phyloP scores from a whole-genome alignment of 495 filamentous ascomycete species.

The Cercophora scortea region DNA sequence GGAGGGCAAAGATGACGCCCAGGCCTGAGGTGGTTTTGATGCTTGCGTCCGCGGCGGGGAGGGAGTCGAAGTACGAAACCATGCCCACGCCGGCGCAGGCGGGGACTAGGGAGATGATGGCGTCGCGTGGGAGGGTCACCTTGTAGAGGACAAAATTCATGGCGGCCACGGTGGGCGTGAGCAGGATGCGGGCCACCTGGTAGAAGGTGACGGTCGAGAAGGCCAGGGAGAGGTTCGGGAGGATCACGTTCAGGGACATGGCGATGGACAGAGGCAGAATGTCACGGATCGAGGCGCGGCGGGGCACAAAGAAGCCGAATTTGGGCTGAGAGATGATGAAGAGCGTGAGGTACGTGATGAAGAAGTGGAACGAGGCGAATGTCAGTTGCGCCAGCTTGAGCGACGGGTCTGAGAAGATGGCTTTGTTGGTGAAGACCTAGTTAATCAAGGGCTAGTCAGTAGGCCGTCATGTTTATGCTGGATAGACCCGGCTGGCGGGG shows the following conservation, averaged over 20 bases:
- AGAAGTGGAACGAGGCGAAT: slow-evolving; percentile 68
- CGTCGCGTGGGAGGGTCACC: slow-evolving; percentile 46
- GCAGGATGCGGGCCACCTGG: slow-evolving; percentile 62
- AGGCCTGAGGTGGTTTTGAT: slow-evolving; percentile 42
- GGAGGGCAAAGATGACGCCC: slow-evolving; percentile 57
- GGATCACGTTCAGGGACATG: slow-evolving; percentile 65
- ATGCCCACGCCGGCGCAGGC: slow-evolving; percentile 61
- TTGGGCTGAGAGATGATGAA: slow-evolving; percentile 56
- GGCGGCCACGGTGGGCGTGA: slow-evolving; percentile 59
- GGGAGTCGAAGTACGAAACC: slow-evolving; percentile 65
- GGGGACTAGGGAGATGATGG: slow-evolving; percentile 50
- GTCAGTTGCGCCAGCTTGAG: slow-evolving; percentile 60
- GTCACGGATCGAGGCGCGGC: slow-evolving; percentile 43
- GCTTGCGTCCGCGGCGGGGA: slow-evolving; percentile 37
- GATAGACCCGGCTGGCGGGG: neutral
- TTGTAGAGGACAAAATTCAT: slow-evolving; percentile 62
- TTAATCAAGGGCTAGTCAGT: neutral
- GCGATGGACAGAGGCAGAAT: slow-evolving; percentile 58
- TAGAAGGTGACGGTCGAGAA: slow-evolving; percentile 69
- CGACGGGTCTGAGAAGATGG: slow-evolving; percentile 59
- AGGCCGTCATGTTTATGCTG: no score
- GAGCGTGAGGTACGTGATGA: slow-evolving; percentile 58
- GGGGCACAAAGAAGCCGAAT: slow-evolving; percentile 53
- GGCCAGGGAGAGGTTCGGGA: slow-evolving; percentile 66
- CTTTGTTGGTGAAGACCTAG: slow-evolving; percentile 75